Base-by-base conservation (phyloP, 331 rosid genomes). In the Malus hybrid region DNA sequence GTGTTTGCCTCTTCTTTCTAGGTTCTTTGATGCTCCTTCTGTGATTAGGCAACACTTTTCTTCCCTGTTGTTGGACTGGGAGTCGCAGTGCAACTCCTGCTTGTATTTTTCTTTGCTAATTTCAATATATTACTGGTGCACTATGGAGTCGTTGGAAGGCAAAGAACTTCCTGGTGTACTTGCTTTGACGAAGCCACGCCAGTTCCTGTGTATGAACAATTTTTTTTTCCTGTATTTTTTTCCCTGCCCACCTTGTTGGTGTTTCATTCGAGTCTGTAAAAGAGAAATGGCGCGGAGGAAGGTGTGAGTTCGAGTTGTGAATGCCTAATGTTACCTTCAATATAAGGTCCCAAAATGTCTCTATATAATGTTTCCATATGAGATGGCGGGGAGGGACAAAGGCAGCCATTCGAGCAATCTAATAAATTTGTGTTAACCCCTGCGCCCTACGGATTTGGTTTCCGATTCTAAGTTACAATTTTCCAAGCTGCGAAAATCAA, bases 121-220 rank as follows among this genome's bases (percentile, higher is more conserved):
- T 24, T 24, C 24, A 24, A 24, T 24, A 24, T 24, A 24, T 87
- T 94, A n/a, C n/a, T n/a, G n/a, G n/a, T n/a, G n/a, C n/a, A n/a
- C n/a, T n/a, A n/a, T n/a, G 89, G 99, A 94, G 88, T 65, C 92
- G 81, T 82, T 94, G 93, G 99, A 94, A 87, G 99, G 99, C 84
- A 94, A 94, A 87, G 83, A 86, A 81, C 99, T 94, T 74, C 99
- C 99, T 0, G 99, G 99, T 56, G 99, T 94, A 56, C 93, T 87
- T 16, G 99, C 99, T 56, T 94, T 0, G 93, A 94, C 3, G 97
- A 94, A 71, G 99, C 99, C 72, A 68, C 56, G 33, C 97, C 95
- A 1, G 95, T 87, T 2, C 75, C 91, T 0, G 97, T 89, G 88
- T 91, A 89, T 89, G 91, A 77, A 87, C 68, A 63, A 79, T 85